phyloP scores from a whole-genome alignment of 2,329 filamentous ascomycete species.

The Lizonia empirigonia region DNA sequence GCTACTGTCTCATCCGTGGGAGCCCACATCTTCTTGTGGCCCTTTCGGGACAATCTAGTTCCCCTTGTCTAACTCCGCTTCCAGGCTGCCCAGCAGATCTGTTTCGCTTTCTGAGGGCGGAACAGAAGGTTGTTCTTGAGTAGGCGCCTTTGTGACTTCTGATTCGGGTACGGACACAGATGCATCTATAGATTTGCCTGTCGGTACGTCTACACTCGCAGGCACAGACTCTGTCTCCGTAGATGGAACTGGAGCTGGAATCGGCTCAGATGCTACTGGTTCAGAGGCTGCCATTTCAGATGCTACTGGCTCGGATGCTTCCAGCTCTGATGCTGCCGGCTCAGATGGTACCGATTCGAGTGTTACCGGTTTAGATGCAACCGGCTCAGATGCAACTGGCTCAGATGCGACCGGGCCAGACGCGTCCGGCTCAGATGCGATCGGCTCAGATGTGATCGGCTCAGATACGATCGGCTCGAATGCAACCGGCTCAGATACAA shows the following conservation, averaged over 20 bases:
- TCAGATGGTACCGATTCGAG: neutral
- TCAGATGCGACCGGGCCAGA: neutral
- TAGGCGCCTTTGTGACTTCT: constrained; percentile 8
- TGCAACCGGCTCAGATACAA: neutral
- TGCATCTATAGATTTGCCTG: neutral
- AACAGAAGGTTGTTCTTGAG: constrained; percentile 20
- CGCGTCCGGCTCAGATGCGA: neutral
- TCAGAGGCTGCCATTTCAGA: neutral
- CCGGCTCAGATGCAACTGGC: neutral
- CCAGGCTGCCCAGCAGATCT: constrained; percentile 56
- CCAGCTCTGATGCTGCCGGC: neutral
- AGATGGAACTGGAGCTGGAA: constrained; percentile 4
- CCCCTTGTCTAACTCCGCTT: constrained; percentile 51
- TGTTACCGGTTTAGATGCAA: neutral
- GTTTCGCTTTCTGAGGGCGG: constrained; percentile 47
- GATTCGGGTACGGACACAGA: constrained; percentile 10
- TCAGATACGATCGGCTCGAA: constrained; percentile 2
- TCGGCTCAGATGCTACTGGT: constrained; percentile 5
- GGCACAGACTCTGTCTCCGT: constrained; percentile 5
- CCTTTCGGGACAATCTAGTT: neutral
- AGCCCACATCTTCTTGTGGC: neutral
- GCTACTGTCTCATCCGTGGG: neutral
- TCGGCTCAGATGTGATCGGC: neutral
- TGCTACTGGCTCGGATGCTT: neutral
- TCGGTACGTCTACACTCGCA: constrained; percentile 2